These are phyloP conservation scores for Backusella mclennaniae DNA, from an alignment of 192 early-diverging fungal genomes.

Conservation along the genomic window DNA sequence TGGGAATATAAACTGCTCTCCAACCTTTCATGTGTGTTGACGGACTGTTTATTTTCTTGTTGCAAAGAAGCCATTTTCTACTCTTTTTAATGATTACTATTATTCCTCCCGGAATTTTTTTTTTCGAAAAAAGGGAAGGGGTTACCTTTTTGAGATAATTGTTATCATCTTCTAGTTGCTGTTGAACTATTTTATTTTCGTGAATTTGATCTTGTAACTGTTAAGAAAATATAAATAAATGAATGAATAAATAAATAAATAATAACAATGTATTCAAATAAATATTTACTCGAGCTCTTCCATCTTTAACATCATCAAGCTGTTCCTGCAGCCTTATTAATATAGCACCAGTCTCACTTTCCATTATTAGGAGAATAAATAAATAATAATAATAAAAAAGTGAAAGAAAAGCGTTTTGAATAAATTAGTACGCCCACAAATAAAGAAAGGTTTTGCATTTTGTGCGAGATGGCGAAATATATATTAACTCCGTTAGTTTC, in stretches of 20 bases:
- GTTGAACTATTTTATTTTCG: not conserved
- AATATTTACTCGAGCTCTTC: not conserved
- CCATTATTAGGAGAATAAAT: not conserved
- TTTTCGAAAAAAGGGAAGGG: not conserved
- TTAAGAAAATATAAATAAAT: not conserved
- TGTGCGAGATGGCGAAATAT: not conserved
- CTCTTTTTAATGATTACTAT: not conserved
- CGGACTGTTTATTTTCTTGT: conserved; percentile 18
- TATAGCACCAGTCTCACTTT: not conserved
- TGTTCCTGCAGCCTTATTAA: not conserved
- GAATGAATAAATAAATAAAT: not conserved
- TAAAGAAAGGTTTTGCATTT: not conserved
- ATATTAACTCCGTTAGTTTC: not conserved
- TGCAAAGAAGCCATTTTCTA: conserved; percentile 10
- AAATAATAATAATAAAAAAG: not conserved
- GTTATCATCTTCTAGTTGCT: not conserved
- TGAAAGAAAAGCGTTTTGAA: not conserved
- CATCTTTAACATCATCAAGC: not conserved
- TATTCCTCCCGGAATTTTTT: not conserved
- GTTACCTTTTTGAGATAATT: conserved; percentile 16
- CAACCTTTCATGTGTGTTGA: conserved; percentile 26
- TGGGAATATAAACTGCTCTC: conserved; percentile 47
- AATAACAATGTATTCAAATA: not conserved
- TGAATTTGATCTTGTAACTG: conserved; percentile 16
- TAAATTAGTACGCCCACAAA: not conserved